Evolutionary conservation across 1,284 basidiomycete genomes (phyloP).

Genomic region (Puccinia coronata): DNA sequence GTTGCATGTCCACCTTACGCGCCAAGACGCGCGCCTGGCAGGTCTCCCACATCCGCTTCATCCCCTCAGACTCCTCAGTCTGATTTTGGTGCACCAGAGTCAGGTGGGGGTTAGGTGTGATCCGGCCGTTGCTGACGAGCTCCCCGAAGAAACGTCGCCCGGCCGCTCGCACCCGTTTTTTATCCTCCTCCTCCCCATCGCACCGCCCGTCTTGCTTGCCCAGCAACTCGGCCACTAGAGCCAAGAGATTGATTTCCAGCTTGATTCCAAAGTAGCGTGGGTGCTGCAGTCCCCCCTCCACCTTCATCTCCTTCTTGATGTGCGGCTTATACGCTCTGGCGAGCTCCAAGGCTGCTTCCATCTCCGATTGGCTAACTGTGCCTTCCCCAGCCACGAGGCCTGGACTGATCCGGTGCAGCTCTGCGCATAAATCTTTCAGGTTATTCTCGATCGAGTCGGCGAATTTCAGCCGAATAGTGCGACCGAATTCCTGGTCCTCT

Average conservation of each 20-base stretch:
- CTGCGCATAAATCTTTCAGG: slow-evolving; percentile 48
- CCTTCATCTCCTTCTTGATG: slow-evolving; percentile 42
- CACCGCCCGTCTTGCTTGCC: neutral
- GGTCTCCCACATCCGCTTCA: slow-evolving; percentile 67
- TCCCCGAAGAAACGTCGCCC: neutral
- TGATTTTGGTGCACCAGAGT: slow-evolving; percentile 35
- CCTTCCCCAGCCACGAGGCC: neutral
- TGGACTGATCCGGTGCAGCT: neutral
- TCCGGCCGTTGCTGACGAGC: slow-evolving; percentile 7
- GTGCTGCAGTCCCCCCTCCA: slow-evolving; percentile 1
- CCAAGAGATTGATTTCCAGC: neutral
- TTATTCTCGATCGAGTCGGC: slow-evolving; percentile 59
- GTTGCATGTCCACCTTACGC: slow-evolving; percentile 65
- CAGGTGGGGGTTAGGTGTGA: slow-evolving; percentile 19
- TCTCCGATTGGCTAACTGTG: slow-evolving; percentile 52
- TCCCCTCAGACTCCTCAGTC: slow-evolving; percentile 24
- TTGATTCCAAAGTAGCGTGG: slow-evolving; percentile 36
- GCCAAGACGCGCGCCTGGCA: slow-evolving; percentile 65
- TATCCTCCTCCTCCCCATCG: neutral
- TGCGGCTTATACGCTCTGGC: slow-evolving; percentile 59
- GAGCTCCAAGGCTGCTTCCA: slow-evolving; percentile 66
- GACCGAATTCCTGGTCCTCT: slow-evolving; percentile 65
- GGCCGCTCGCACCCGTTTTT: neutral
- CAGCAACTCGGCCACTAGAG: neutral
- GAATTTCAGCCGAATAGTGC: slow-evolving; percentile 69